A percentile compares a stretch with the other conserved stretches of the same genome.
These are phyloP conservation scores for Nicotiana attenuata DNA, from an alignment of 257 asterid genomes.

Conservation along the genomic window DNA sequence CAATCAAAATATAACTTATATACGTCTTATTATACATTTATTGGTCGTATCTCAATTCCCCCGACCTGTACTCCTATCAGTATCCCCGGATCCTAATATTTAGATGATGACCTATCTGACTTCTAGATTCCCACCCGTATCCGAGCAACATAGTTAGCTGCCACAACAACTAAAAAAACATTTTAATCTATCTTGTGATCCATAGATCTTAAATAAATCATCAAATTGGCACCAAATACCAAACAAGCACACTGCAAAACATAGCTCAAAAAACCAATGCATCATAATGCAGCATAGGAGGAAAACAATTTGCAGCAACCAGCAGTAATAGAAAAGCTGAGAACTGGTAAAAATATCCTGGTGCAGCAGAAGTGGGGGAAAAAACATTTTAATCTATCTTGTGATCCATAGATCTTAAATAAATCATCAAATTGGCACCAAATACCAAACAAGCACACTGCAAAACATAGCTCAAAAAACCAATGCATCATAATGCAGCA, in stretches of 20 bases:
- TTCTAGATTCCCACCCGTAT: no score
- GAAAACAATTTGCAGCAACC: neutral
- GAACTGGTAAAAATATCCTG: neutral
- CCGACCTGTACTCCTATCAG: no score
- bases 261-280: neutral
- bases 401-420: neutral
- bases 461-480: neutral
- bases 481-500: neutral
- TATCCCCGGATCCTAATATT: no score
- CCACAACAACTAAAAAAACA: neutral
- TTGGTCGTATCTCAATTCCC: no score
- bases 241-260: neutral
- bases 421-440: neutral
- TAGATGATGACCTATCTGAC: no score
- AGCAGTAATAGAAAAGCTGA: neutral
- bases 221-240: neutral
- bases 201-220: neutral
- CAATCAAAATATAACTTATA: no score
- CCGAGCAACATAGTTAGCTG: neutral
- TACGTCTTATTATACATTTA: no score
- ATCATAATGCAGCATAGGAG: neutral
- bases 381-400: no score
- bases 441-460: neutral
- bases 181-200: neutral
- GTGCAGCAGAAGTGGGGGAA: neutral